phyloP scores from a whole-genome alignment of 176 grass and related monocot species.

The Carex littledalei region DNA sequence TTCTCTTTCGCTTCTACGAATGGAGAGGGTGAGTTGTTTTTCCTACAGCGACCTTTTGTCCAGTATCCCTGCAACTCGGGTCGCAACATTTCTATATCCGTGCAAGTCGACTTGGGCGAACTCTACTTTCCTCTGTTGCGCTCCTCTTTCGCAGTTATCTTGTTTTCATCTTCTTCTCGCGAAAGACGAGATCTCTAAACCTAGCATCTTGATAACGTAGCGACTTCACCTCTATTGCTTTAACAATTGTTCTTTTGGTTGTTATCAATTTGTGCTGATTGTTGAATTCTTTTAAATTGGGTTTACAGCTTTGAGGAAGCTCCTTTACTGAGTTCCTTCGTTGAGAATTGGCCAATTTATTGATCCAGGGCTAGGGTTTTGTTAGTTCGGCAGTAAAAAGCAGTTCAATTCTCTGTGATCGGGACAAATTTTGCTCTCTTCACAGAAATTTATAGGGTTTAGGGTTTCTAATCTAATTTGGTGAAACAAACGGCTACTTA shows the following conservation, averaged over 20 bases:
- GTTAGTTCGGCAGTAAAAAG: neutral
- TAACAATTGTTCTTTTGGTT: neutral
- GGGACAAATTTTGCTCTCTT: neutral
- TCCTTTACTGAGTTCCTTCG: neutral
- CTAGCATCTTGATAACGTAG: neutral
- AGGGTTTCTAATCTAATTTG: neutral
- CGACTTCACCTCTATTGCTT: neutral
- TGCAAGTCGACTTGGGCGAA: neutral
- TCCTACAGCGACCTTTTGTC: conserved; percentile 16
- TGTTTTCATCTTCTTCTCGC: neutral
- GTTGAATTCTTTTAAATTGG: neutral
- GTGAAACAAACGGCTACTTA: neutral
- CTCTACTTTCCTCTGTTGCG: conserved; percentile 6
- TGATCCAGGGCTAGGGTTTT: conserved; percentile 28
- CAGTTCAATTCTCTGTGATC: neutral
- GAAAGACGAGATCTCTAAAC: neutral
- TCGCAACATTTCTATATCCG: conserved; percentile 13
- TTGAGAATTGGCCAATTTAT: neutral
- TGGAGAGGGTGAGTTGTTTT: conserved; percentile 15
- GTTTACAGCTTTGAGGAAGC: conserved; percentile 10
- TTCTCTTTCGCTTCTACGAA: conserved; percentile 17
- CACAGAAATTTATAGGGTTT: neutral
- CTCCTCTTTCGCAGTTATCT: neutral
- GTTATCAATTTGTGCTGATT: neutral
- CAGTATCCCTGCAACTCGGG: neutral